Percentiles rank a stretch among this genome's conserved stretches.
Evolutionary conservation across 345 rosid species (phyloP).

Genomic region (Mallotus nudiflorus): DNA sequence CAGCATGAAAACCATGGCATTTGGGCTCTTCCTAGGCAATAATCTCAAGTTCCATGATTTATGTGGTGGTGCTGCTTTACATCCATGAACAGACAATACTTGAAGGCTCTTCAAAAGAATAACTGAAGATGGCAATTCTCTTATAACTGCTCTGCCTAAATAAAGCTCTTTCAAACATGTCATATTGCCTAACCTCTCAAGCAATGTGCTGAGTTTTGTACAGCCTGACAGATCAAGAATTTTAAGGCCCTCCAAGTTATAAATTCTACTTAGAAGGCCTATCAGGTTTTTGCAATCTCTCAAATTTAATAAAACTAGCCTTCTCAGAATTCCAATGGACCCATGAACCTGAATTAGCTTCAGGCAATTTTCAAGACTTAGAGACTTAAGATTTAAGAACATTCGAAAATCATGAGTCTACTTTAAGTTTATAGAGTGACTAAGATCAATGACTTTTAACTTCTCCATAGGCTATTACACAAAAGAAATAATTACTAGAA

Average conservation of each 20-base stretch:
- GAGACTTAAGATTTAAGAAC: background rate
- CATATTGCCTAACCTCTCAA: background rate
- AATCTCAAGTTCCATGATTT: no score
- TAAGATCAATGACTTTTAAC: constrained; percentile 17
- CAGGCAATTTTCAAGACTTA: constrained; percentile 12
- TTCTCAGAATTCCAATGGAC: constrained; percentile 1
- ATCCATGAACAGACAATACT: no score
- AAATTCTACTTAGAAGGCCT: constrained; percentile 9
- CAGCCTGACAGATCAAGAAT: constrained; percentile 8
- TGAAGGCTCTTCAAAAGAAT: no score
- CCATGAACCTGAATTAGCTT: constrained; percentile 13
- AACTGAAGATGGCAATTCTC: no score
- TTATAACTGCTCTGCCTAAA: no score
- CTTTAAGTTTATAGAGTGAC: background rate
- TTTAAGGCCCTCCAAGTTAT: constrained; percentile 1
- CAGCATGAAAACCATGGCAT: no score
- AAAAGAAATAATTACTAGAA: background rate
- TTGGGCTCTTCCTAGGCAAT: no score
- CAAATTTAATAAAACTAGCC: background rate
- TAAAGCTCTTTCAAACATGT: background rate
- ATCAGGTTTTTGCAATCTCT: constrained; percentile 3
- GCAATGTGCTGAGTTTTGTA: constrained; percentile 13
- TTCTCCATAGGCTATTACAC: constrained; percentile 7
- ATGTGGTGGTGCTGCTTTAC: no score
- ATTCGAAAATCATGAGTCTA: background rate